These are phyloP conservation scores for Dalbergia cochinchinensis DNA, from an alignment of 306 rosid species.

Conservation along the genomic window DNA sequence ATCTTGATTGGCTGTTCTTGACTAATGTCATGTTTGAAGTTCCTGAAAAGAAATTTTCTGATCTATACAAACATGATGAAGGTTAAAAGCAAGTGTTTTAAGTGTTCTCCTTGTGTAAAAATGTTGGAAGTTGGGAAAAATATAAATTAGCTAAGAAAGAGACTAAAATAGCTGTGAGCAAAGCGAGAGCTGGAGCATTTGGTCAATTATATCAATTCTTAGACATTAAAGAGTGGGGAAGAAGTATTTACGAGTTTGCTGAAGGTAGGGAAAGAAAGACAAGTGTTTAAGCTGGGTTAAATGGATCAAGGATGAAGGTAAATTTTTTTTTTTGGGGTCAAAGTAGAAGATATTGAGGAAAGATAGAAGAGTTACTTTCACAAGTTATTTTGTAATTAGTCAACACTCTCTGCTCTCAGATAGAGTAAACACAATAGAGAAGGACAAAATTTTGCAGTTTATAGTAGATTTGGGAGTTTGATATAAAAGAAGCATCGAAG, in stretches of 20 bases:
- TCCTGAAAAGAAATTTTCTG: constrained; percentile 13
- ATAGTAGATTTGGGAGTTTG: too few relatives aligned
- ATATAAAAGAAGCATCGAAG: too few relatives aligned
- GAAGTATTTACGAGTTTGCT: neutral
- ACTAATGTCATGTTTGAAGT: constrained; percentile 29
- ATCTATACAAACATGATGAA: constrained; percentile 19
- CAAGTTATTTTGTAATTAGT: too few relatives aligned
- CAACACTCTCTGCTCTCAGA: too few relatives aligned
- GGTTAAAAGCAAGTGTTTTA: neutral
- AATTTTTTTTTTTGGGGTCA: too few relatives aligned
- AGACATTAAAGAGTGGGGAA: neutral
- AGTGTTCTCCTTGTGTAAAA: neutral
- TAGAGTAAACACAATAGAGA: too few relatives aligned
- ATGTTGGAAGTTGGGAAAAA: neutral
- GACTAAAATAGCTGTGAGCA: neutral
- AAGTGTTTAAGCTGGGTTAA: neutral
- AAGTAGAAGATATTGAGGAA: neutral
- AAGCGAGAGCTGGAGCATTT: neutral
- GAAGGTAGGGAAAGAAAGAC: neutral
- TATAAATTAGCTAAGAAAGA: neutral
- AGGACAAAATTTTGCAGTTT: too few relatives aligned
- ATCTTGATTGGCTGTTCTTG: constrained; percentile 22
- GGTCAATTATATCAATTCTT: neutral
- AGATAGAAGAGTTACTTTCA: neutral
- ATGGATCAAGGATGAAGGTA: neutral